Percentiles rank a stretch among this genome's conserved stretches.
phyloP scores from a whole-genome alignment of 2,329 filamentous ascomycete genomes.

The Apiospora phragmitis region DNA sequence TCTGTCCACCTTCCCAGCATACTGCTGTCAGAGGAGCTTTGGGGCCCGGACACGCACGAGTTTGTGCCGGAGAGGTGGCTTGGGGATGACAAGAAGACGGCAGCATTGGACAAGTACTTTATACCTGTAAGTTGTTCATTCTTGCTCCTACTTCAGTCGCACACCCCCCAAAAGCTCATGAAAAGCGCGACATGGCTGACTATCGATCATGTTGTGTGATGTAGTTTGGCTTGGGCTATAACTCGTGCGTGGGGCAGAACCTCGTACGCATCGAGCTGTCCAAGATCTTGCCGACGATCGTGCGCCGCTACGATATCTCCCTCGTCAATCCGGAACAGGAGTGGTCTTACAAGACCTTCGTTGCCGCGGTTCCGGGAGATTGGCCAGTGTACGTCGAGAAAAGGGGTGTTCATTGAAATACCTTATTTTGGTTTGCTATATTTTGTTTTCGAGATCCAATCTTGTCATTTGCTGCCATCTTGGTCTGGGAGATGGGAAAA shows the following conservation, averaged over 20 bases:
- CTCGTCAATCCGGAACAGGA: conserved; percentile 19
- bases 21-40: conserved; percentile 12
- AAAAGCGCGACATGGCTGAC: not conserved
- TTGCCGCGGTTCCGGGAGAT: conserved; percentile 17
- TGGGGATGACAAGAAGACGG: conserved; percentile 9
- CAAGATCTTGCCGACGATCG: conserved; percentile 20
- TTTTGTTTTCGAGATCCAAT: not conserved
- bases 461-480: not conserved
- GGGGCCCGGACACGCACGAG: conserved; percentile 13
- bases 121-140: conserved; percentile 19
- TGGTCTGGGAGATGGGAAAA: too few species aligned
- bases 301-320: conserved; percentile 20
- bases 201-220: not conserved
- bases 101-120: conserved; percentile 19
- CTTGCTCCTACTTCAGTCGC: not conserved
- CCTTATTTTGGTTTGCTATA: not conserved
- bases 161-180: not conserved
- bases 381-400: conserved; percentile 19
- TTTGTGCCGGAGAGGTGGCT: conserved; percentile 26
- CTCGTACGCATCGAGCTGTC: conserved; percentile 21
- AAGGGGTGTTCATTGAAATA: not conserved
- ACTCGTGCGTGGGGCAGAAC: conserved; percentile 20
- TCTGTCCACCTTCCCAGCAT: conserved; percentile 13
- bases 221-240: conserved; percentile 13
- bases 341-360: conserved; percentile 19